phyloP scores from a whole-genome alignment of 352 stramenopile genomes.

The Thalassiosira livingstoniorum region DNA sequence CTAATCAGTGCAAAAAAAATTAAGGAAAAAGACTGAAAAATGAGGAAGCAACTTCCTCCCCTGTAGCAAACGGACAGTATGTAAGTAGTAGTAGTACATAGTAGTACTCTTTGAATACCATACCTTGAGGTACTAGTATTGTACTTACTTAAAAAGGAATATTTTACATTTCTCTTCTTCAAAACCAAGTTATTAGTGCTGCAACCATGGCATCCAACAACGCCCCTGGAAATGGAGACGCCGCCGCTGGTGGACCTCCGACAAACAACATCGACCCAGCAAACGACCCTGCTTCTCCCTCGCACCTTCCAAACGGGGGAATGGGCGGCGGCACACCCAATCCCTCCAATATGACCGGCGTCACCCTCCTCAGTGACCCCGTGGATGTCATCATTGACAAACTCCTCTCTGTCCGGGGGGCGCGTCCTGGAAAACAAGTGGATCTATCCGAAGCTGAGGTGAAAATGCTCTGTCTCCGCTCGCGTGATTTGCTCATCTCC shows the following conservation, averaged over 20 bases:
- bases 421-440: constrained; percentile 88
- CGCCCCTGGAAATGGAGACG: constrained; percentile 58
- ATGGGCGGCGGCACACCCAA: background rate
- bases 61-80: no score
- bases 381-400: constrained; percentile 88
- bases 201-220: constrained; percentile 45
- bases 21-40: no score
- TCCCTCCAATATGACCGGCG: constrained; percentile 23
- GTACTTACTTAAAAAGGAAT: no score
- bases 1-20: no score
- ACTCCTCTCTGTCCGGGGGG: constrained; percentile 82
- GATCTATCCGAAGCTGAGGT: constrained; percentile 96
- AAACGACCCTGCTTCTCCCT: constrained; percentile 13
- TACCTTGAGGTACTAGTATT: no score
- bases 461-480: constrained; percentile 96
- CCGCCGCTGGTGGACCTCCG: constrained; percentile 34
- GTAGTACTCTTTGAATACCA: no score
- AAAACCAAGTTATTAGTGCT: background rate
- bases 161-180: no score
- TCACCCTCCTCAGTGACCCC: constrained; percentile 80
- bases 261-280: background rate
- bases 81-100: no score
- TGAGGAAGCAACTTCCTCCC: no score
- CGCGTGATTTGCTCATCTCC: constrained; percentile 96
- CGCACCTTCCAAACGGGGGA: constrained; percentile 13